phyloP scores from a whole-genome alignment of 768 basidiomycete species.

The Peribolospora kevripleyi region DNA sequence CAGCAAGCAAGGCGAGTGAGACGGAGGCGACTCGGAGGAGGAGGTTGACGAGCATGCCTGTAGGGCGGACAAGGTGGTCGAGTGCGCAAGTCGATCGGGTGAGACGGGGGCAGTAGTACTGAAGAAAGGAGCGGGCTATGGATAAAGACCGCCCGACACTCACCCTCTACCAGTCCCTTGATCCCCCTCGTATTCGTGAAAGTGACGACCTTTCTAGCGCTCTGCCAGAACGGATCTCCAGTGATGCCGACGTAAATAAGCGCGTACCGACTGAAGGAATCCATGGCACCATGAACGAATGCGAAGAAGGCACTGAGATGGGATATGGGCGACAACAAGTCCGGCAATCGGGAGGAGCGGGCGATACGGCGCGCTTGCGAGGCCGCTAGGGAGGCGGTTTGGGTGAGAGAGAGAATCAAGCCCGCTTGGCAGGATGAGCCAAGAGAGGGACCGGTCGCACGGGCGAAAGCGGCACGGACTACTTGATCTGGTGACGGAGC shows the following conservation, averaged over 20 bases:
- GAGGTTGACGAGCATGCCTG: slow-evolving; percentile 50
- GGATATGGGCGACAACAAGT: slow-evolving; percentile 16
- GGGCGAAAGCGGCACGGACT: slow-evolving; percentile 50
- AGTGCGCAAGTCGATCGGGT: neutral
- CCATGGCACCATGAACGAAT: slow-evolving; percentile 21
- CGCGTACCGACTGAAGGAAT: slow-evolving; percentile 38
- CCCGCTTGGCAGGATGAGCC: slow-evolving; percentile 57
- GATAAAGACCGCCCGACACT: slow-evolving; percentile 2
- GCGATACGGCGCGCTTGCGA: slow-evolving; percentile 8
- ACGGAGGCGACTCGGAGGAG: slow-evolving; percentile 36
- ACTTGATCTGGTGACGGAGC: slow-evolving; percentile 24
- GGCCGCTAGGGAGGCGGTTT: slow-evolving; percentile 29
- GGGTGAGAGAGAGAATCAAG: slow-evolving; percentile 47
- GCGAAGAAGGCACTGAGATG: slow-evolving; percentile 18
- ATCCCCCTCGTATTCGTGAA: slow-evolving; percentile 35
- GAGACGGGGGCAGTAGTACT: neutral
- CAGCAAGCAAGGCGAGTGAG: slow-evolving; percentile 56
- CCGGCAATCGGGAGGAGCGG: slow-evolving; percentile 10
- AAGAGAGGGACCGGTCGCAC: slow-evolving; percentile 55
- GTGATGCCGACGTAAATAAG: slow-evolving; percentile 52
- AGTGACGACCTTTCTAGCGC: slow-evolving; percentile 33
- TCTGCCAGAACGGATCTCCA: slow-evolving; percentile 41
- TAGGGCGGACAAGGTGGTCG: slow-evolving; percentile 16
- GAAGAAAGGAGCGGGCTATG: neutral
- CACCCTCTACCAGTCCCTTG: slow-evolving; percentile 11